phyloP scores from a whole-genome alignment of 169 alveolate genomes.

The Cryptosporidium ubiquitum region DNA sequence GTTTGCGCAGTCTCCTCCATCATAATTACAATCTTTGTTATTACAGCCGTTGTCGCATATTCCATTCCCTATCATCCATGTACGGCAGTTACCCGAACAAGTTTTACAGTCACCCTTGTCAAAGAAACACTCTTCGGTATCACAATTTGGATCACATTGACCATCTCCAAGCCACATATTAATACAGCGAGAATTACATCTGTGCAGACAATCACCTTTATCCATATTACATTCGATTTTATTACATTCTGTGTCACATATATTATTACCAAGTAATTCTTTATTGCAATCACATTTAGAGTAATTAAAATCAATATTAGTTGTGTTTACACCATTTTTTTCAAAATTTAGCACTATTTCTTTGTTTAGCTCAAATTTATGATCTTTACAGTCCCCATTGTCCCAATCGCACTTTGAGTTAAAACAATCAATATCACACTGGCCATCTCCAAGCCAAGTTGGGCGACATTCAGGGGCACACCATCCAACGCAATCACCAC shows the following conservation, averaged over 20 bases:
- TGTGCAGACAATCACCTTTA: constrained; percentile 73
- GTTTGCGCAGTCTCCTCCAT: constrained; percentile 80
- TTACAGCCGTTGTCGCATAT: constrained; percentile 80
- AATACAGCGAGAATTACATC: constrained; percentile 76
- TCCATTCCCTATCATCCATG: constrained; percentile 82
- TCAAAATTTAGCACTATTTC: background rate
- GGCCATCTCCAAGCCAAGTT: constrained; percentile 82
- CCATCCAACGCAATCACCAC: constrained; percentile 77
- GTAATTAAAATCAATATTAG: constrained; percentile 48
- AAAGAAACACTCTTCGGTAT: constrained; percentile 76
- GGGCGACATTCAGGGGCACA: constrained; percentile 82
- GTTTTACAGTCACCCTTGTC: constrained; percentile 80
- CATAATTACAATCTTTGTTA: constrained; percentile 75
- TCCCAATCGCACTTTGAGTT: constrained; percentile 81
- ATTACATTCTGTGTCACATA: constrained; percentile 71
- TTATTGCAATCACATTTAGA: constrained; percentile 57
- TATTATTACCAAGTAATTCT: constrained; percentile 59
- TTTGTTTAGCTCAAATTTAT: background rate
- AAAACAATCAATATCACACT: constrained; percentile 80
- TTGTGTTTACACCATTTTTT: background rate
- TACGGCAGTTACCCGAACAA: constrained; percentile 76
- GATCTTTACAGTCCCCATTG: constrained; percentile 77
- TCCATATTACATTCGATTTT: constrained; percentile 73
- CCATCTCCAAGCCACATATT: constrained; percentile 81
- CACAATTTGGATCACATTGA: constrained; percentile 82